Evolutionary conservation across 2,329 filamentous ascomycete genomes (phyloP).

Genomic region (Colletotrichum sp.): DNA sequence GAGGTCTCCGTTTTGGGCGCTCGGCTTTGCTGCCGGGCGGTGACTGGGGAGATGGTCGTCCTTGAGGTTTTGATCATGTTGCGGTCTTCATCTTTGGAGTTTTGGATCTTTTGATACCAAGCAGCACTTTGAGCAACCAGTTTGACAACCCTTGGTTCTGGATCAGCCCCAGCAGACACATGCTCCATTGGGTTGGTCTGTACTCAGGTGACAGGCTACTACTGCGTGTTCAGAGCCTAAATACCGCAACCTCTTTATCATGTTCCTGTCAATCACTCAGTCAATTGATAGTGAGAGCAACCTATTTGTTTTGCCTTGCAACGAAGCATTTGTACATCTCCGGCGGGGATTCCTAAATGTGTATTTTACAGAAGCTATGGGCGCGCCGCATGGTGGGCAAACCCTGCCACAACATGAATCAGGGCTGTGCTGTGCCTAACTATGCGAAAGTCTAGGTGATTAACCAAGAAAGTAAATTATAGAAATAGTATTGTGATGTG

Average conservation of each 20-base stretch:
- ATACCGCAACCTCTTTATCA: rapidly evolving
- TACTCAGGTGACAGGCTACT: not conserved
- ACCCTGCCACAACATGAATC: not conserved
- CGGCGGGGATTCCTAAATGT: rapidly evolving
- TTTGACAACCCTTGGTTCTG: not conserved
- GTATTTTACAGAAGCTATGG: not conserved
- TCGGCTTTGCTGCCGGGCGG: not conserved
- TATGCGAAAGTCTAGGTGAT: not conserved
- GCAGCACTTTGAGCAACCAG: rapidly evolving
- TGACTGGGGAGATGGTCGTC: not conserved
- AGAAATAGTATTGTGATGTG: not conserved
- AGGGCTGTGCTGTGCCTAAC: not conserved
- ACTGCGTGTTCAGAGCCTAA: not conserved
- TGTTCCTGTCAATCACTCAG: rapidly evolving
- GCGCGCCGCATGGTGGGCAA: not conserved
- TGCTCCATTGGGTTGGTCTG: not conserved
- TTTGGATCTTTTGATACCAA: not conserved
- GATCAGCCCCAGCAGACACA: not conserved
- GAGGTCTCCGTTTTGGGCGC: not conserved
- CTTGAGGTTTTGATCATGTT: rapidly evolving
- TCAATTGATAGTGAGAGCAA: not conserved
- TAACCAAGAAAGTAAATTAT: not conserved
- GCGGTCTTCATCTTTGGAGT: not conserved
- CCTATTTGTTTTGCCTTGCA: not conserved
- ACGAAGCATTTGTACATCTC: too few species aligned